phyloP scores from a whole-genome alignment of 2,329 filamentous ascomycete species.

The Coniella lustricola region DNA sequence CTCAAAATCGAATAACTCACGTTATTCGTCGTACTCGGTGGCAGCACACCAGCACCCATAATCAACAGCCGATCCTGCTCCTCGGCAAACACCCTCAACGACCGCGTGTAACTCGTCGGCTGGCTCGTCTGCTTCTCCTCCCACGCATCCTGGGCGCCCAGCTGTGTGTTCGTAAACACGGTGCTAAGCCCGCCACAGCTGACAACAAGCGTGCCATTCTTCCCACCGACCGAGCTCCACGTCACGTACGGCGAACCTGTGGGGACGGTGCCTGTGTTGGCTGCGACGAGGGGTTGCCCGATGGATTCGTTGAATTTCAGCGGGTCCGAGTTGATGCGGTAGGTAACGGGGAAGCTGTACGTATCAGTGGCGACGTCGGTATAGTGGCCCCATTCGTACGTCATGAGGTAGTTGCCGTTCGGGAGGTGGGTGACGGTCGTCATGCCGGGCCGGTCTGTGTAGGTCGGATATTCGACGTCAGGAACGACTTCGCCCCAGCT shows the following conservation, averaged over 20 bases:
- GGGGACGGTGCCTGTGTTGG: conserved; percentile 25
- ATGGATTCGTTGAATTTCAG: conserved; percentile 29
- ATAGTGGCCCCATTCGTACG: conserved; percentile 50
- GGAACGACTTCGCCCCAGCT: conserved; percentile 55
- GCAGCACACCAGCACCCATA: conserved; percentile 37
- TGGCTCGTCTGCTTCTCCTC: conserved; percentile 29
- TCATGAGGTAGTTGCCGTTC: conserved; percentile 55
- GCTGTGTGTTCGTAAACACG: conserved; percentile 35
- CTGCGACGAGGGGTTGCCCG: conserved; percentile 26
- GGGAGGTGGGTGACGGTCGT: conserved; percentile 52
- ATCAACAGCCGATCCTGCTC: conserved; percentile 33
- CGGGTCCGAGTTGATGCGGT: conserved; percentile 34
- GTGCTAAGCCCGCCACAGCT: conserved; percentile 31
- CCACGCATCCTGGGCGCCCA: conserved; percentile 32
- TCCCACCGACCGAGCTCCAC: conserved; percentile 37
- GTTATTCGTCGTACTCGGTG: conserved; percentile 39
- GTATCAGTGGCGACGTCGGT: conserved; percentile 29
- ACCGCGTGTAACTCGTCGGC: conserved; percentile 31
- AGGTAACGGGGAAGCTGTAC: conserved; percentile 35
- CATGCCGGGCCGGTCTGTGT: conserved; percentile 63
- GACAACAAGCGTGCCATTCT: conserved; percentile 38
- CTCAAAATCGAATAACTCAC: conserved; percentile 31
- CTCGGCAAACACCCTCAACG: conserved; percentile 29
- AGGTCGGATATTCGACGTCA: conserved; percentile 56
- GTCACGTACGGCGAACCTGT: conserved; percentile 36